A percentile compares a stretch with the other conserved stretches of the same genome.
phyloP scores from a whole-genome alignment of 139 green algal species.

The Klebsormidium nitens region DNA sequence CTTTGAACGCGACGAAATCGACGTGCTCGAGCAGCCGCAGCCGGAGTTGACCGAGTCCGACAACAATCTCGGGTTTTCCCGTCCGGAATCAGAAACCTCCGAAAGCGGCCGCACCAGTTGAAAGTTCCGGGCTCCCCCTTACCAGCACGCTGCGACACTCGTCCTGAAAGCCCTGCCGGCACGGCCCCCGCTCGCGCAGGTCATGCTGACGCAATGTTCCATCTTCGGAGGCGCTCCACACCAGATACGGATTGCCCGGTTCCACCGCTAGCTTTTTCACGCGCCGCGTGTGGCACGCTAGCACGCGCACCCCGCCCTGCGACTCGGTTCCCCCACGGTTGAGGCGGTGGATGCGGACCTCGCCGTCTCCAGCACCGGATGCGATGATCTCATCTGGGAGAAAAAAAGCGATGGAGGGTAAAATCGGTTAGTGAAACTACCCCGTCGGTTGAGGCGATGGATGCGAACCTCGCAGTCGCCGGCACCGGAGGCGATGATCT shows the following conservation, averaged over 20 bases:
- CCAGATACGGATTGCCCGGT: constrained; percentile 34
- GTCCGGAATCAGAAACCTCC: no score
- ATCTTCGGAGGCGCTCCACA: constrained; percentile 35
- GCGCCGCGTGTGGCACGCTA: constrained; percentile 8
- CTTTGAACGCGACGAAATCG: no score
- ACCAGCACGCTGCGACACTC: constrained; percentile 15
- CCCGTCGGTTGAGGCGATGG: not conserved
- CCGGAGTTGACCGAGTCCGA: no score
- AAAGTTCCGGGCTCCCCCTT: no score
- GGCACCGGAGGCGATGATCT: constrained; percentile 19
- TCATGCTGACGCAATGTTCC: constrained; percentile 31
- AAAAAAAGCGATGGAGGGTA: no score
- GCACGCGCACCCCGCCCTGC: not conserved
- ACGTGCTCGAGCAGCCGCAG: no score
- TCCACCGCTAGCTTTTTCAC: constrained; percentile 25
- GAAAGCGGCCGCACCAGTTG: no score
- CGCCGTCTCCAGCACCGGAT: constrained; percentile 28
- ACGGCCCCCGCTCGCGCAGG: constrained; percentile 2
- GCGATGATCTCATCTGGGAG: constrained; percentile 18
- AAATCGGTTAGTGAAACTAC: no score
- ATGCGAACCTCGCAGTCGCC: constrained; percentile 27
- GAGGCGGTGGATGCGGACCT: constrained; percentile 12
- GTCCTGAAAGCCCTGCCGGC: not conserved
- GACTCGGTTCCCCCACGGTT: not conserved
- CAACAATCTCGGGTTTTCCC: no score